Percentiles rank a stretch among this genome's conserved stretches.
These are phyloP conservation scores for Pleurotus sapidus DNA, from an alignment of 768 basidiomycete genomes.

Conservation along the genomic window DNA sequence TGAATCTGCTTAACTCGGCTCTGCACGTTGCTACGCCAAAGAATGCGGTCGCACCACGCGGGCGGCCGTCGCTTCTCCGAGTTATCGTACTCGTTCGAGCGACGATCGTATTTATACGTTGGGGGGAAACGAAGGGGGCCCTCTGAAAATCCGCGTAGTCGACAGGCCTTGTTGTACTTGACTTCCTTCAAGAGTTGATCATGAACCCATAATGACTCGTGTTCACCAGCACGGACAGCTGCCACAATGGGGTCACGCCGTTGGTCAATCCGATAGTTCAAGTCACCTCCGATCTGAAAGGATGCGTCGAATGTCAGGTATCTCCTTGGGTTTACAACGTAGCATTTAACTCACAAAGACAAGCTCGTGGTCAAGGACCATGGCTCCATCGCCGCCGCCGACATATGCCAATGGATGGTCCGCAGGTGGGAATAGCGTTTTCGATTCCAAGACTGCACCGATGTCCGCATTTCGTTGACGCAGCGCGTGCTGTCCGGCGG, in stretches of 20 bases:
- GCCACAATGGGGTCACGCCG: constrained; percentile 80
- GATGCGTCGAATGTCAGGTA: neutral
- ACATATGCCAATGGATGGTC: constrained; percentile 68
- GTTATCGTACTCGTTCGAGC: constrained; percentile 76
- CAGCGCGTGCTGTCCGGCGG: constrained; percentile 87
- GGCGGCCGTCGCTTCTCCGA: constrained; percentile 88
- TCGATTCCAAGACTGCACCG: constrained; percentile 83
- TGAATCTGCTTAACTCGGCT: constrained; percentile 61
- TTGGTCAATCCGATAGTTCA: constrained; percentile 97
- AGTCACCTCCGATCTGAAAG: constrained; percentile 79
- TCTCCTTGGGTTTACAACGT: neutral
- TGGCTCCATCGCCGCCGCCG: constrained; percentile 90
- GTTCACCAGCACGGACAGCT: constrained; percentile 65
- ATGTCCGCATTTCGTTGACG: constrained; percentile 85
- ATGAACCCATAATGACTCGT: constrained; percentile 59
- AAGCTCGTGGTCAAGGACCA: constrained; percentile 93
- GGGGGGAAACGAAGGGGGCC: constrained; percentile 81
- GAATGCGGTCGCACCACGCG: constrained; percentile 95
- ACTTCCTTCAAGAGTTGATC: constrained; percentile 93
- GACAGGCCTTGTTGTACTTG: constrained; percentile 82
- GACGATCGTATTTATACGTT: constrained; percentile 93
- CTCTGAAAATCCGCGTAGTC: constrained; percentile 80
- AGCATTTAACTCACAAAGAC: constrained; percentile 63
- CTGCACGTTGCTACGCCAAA: constrained; percentile 65
- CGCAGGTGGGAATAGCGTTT: constrained; percentile 56